phyloP scores from a whole-genome alignment of 2,329 filamentous ascomycete genomes.

The Venturia nashicola region DNA sequence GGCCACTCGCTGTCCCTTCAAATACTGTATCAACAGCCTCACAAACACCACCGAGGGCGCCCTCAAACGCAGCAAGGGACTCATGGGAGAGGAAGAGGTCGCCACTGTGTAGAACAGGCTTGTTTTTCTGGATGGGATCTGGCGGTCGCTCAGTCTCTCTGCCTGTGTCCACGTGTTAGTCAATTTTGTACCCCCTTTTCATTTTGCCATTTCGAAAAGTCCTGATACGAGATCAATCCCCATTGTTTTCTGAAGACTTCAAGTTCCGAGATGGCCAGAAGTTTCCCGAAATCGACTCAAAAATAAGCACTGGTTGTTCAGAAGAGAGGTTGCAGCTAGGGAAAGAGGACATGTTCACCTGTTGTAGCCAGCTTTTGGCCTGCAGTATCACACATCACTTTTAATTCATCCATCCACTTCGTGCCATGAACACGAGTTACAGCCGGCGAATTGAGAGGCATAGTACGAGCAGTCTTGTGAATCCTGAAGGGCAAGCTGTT shows the following conservation, averaged over 20 bases:
- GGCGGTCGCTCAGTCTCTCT: conserved; percentile 13
- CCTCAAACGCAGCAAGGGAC: conserved; percentile 78
- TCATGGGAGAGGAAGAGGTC: conserved; percentile 85
- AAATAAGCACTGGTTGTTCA: not conserved
- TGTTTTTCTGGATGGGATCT: conserved; percentile 40
- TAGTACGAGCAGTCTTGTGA: conserved; percentile 59
- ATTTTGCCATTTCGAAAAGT: not conserved
- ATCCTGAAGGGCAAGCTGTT: conserved; percentile 60
- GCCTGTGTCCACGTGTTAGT: not conserved
- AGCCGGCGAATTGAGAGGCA: conserved; percentile 60
- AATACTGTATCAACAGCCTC: conserved; percentile 87
- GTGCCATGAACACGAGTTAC: conserved; percentile 86
- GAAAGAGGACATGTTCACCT: conserved; percentile 17
- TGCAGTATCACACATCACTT: conserved; percentile 70
- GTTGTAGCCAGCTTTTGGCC: conserved; percentile 65
- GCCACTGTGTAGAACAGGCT: conserved; percentile 61
- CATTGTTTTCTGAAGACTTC: not conserved
- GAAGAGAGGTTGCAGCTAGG: conserved; percentile 54
- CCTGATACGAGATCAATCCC: not conserved
- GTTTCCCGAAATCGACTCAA: conserved; percentile 28
- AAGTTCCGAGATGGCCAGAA: not conserved
- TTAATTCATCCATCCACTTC: conserved; percentile 89
- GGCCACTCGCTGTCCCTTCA: conserved; percentile 28
- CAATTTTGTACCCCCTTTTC: not conserved
- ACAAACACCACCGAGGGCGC: conserved; percentile 81